Conservation (phyloP, 192 early-diverging fungal species). For the Backusella westeae region DNA sequence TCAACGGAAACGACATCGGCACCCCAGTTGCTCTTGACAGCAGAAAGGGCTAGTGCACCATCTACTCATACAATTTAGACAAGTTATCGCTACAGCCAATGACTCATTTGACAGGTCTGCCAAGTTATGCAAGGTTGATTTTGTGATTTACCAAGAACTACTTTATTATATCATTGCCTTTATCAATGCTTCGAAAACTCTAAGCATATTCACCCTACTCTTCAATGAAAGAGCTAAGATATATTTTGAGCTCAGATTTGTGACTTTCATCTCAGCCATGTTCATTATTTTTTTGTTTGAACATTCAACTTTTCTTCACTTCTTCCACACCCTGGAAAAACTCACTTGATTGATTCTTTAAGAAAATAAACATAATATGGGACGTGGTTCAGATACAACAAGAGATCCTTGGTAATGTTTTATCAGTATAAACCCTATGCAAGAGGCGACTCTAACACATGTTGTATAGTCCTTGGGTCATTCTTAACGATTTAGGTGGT, state of each 20-base stretch:
- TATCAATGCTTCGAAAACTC: no score
- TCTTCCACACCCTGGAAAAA: constrained; percentile 12
- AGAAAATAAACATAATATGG: constrained; percentile 31
- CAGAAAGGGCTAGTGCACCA: no score
- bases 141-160: no score
- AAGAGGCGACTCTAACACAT: not conserved
- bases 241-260: not conserved
- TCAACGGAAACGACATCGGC: no score
- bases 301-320: not conserved
- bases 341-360: not conserved
- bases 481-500: constrained; percentile 80
- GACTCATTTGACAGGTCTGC: no score
- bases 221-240: no score
- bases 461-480: constrained; percentile 69
- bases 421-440: not conserved
- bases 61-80: no score
- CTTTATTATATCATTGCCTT: no score
- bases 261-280: constrained; percentile 1
- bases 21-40: no score
- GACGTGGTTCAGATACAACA: constrained; percentile 50
- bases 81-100: no score
- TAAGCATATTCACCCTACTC: no score
- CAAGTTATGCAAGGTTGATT: no score
- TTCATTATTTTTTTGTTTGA: not conserved
- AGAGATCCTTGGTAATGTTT: constrained; percentile 53